These are phyloP conservation scores for Colletotrichum tanaceti DNA, from an alignment of 2,329 filamentous ascomycete genomes.

Conservation along the genomic window DNA sequence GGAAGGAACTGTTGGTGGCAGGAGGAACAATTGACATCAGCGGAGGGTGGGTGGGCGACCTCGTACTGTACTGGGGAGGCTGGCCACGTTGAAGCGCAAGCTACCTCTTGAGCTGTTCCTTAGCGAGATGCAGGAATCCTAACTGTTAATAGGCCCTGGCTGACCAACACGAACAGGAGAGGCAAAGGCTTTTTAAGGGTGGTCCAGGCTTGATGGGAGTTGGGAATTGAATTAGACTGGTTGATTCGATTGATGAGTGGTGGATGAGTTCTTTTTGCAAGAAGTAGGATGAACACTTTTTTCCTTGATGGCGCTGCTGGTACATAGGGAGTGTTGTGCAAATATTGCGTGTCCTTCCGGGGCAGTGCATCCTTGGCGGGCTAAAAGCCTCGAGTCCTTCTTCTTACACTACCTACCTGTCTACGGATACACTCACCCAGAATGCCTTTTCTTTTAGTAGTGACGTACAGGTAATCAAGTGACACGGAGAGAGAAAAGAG, in stretches of 20 bases:
- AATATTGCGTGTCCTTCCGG: constrained; percentile 36
- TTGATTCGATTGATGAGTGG: constrained; percentile 19
- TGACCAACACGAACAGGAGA: background rate
- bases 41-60: constrained; percentile 7
- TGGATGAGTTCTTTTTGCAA: background rate
- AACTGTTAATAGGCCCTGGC: constrained; percentile 13
- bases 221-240: background rate
- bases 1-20: constrained; percentile 8
- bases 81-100: constrained; percentile 8
- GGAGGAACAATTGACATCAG: constrained; percentile 21
- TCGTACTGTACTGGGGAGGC: constrained; percentile 8
- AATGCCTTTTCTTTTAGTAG: background rate
- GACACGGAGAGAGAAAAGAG: background rate
- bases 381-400: background rate
- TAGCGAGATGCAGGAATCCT: constrained; percentile 2
- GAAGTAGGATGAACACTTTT: constrained; percentile 33
- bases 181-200: constrained; percentile 17
- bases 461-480: background rate
- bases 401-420: background rate
- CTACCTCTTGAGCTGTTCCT: constrained; percentile 2
- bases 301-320: constrained; percentile 6
- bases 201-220: constrained; percentile 28
- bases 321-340: constrained; percentile 21
- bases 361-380: constrained; percentile 39
- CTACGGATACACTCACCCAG: constrained; percentile 10